Base-by-base conservation (phyloP, 2,329 filamentous ascomycete species). In the Raffaelea arxii region DNA sequence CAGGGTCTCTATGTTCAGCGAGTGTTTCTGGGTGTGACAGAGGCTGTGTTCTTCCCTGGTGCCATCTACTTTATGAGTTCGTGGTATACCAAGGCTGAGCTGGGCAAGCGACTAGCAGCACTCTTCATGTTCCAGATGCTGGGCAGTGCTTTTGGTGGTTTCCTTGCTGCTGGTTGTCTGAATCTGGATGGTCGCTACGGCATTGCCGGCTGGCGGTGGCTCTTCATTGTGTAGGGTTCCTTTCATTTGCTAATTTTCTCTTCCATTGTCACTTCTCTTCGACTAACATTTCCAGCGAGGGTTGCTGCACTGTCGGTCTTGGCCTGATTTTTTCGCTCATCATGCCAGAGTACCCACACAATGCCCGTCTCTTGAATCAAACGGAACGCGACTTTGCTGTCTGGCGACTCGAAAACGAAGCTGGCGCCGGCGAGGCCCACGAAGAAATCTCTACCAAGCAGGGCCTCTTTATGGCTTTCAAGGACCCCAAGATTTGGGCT, bases 121-220 rank as follows among this genome's bases (percentile, higher is more conserved):
- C 57, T 68, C 4, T 67, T 64, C 50, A 62, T 59, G 37, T 62
- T 59, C 21, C 58, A 61, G 36, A 57, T 59, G 50, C 47, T 66
- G 4, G 58, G 59, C 11, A 62, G 61, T 18, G 73, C 72, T 2
- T 77, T 76, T 50, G 70, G 70, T 1, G 71, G 71, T 4, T 56
- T 76, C 1, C 57, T 75, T 9, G 71, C 70, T 22, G 71, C 69
- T 2, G 70, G 65, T 5, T 69, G 74, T 19, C 65, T 69, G 2
- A 64, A 64, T 6, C 59, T 77, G 12, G 64, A 74, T 27, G 66
- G 66, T 2, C 59, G 58, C 4, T 64, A 65, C 42, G 70, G 70
- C 1, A 65, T 77, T n/a, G 58, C 62, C 2, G 72, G 71, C 3
- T 77, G 72, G 74, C 57, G 67, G 42, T 77, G 42, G 42, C 30